Percentiles rank a stretch among this genome's conserved stretches.
Conservation (phyloP, 352 stramenopile species). For the Elongisporangium undulatum region DNA sequence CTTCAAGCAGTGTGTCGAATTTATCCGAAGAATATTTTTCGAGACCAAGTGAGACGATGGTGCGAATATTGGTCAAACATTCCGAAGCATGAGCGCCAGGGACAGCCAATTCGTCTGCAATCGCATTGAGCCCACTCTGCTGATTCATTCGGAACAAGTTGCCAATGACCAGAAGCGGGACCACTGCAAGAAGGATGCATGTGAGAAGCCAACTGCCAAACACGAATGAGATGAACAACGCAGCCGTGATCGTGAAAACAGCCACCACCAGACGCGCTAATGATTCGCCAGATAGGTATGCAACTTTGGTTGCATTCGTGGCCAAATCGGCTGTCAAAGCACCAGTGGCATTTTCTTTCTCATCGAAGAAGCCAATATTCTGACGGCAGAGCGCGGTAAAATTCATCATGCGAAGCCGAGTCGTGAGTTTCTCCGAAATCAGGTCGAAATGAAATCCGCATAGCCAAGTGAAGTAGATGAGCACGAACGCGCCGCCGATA, state of each 20-base stretch:
- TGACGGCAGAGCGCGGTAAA: conserved; percentile 35
- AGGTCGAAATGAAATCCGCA: conserved; percentile 52
- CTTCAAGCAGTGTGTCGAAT: conserved; percentile 11
- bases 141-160: conserved; percentile 29
- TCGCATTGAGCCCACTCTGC: too few relatives aligned
- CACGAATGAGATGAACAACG: conserved; percentile 57
- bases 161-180: conserved; percentile 56
- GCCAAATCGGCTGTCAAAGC: conserved; percentile 44
- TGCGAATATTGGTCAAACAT: conserved; percentile 45
- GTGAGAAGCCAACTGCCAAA: conserved; percentile 66
- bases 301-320: conserved; percentile 44
- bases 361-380: conserved; percentile 73
- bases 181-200: conserved; percentile 52
- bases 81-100: conserved; percentile 41
- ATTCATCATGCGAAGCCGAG: conserved; percentile 37
- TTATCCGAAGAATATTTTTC: conserved; percentile 23
- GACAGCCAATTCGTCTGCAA: conserved; percentile 24
- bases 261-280: too few relatives aligned
- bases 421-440: conserved; percentile 50
- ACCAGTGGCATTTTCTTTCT: conserved; percentile 53
- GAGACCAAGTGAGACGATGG: conserved; percentile 30
- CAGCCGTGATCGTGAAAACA: too few relatives aligned
- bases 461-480: conserved; percentile 28
- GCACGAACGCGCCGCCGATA: conserved; percentile 19
- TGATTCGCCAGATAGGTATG: conserved; percentile 44